Conservation (phyloP, 78 protist genomes). For the Emiliania huxleyi region DNA sequence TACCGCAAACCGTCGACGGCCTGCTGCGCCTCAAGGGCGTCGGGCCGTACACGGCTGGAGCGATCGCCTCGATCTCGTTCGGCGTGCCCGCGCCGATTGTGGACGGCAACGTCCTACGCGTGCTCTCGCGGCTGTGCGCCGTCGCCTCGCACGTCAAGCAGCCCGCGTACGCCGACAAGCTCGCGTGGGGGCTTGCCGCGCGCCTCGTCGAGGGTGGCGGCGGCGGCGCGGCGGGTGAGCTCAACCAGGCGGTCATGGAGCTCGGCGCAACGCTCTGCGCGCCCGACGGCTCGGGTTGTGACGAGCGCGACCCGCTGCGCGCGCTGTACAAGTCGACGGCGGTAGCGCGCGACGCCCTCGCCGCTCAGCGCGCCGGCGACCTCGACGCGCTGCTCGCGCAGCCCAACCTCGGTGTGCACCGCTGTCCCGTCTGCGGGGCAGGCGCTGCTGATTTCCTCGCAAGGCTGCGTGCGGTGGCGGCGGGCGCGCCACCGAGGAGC, state of each 20-base stretch:
- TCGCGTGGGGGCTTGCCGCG: conserved; percentile 39
- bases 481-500: too few species aligned
- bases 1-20: neutral
- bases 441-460: neutral
- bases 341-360: neutral
- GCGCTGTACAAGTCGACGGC: neutral
- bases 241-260: conserved; percentile 86
- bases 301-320: neutral
- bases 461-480: neutral
- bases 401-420: neutral
- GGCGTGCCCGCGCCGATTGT: neutral
- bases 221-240: conserved; percentile 39
- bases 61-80: conserved; percentile 59
- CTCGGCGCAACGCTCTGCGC: conserved; percentile 82
- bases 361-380: too few species aligned
- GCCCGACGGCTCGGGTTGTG: neutral
- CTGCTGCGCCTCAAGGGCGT: conserved; percentile 60
- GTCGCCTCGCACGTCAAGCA: conserved; percentile 53
- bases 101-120: conserved; percentile 88
- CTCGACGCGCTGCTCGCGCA: too few species aligned
- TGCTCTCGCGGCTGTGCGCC: conserved; percentile 67
- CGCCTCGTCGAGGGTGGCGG: neutral
- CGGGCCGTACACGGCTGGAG: conserved; percentile 80
- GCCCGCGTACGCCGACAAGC: neutral
- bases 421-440: neutral